Conservation (phyloP, 2,329 filamentous ascomycete genomes). For the Alternaria sp. region DNA sequence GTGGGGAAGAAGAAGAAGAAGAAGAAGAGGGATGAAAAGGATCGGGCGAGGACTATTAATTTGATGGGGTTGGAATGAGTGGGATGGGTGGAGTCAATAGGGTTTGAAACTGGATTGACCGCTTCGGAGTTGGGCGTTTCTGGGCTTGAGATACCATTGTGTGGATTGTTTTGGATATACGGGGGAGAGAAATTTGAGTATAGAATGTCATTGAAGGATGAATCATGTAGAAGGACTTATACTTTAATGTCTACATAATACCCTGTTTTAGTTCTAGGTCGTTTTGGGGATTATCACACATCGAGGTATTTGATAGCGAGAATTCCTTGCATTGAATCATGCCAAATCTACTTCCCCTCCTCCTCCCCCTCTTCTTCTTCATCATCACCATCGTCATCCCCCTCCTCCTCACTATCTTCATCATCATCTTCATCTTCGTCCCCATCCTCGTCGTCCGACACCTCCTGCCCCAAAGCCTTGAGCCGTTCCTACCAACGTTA, state of each 20-base stretch:
- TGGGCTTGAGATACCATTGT: not conserved
- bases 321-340: too few species aligned
- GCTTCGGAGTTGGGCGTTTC: not conserved
- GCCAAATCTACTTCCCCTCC: not conserved
- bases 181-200: too few species aligned
- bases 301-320: too few species aligned
- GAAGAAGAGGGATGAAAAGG: not conserved
- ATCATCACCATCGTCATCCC: slow-evolving; percentile 15
- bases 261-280: too few species aligned
- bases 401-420: slow-evolving; percentile 32
- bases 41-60: too few species aligned
- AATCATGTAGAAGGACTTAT: too few species aligned
- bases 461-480: slow-evolving; percentile 56
- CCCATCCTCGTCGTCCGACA: slow-evolving; percentile 54
- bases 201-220: too few species aligned
- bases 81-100: not conserved
- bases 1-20: not conserved
- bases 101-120: not conserved
- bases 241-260: too few species aligned
- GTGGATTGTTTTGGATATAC: not conserved
- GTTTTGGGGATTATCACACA: too few species aligned
- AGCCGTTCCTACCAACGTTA: slow-evolving; percentile 54
- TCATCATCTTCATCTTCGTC: slow-evolving; percentile 44
- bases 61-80: not conserved
- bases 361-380: not conserved